Evolutionary conservation across 75 land plant species (phyloP).

Genomic region (Chamaecyparis obtusa): DNA sequence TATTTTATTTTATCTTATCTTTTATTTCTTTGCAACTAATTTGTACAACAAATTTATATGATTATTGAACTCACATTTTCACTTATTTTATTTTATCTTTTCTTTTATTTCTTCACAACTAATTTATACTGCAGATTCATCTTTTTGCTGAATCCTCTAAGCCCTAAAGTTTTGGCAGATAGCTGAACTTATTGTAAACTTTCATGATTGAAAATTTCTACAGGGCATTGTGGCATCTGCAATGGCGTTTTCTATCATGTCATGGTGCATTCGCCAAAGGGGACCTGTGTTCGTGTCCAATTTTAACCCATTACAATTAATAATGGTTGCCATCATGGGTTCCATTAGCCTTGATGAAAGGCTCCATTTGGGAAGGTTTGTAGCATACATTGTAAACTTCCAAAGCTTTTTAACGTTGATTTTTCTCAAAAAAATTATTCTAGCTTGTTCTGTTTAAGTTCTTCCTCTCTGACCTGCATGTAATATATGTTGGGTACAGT

Average conservation of each 20-base stretch:
- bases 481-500: conserved; percentile 20
- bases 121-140: too few relatives aligned
- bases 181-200: too few relatives aligned
- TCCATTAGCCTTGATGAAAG: conserved; percentile 46
- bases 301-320: conserved; percentile 65
- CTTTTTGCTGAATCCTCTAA: too few relatives aligned
- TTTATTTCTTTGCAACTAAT: too few relatives aligned
- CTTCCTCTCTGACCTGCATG: not conserved
- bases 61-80: too few relatives aligned
- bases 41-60: too few relatives aligned
- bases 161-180: too few relatives aligned
- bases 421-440: not conserved
- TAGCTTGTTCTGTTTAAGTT: not conserved
- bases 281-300: conserved; percentile 83
- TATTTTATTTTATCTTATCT: too few relatives aligned
- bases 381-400: not conserved
- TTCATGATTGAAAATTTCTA: not conserved
- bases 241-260: conserved; percentile 53
- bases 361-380: conserved; percentile 74
- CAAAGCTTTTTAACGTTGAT: not conserved
- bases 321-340: conserved; percentile 58
- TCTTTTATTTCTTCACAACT: too few relatives aligned
- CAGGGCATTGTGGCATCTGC: conserved; percentile 77
- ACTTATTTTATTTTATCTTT: too few relatives aligned
- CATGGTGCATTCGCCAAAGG: conserved; percentile 67